Evolutionary conservation across 2,329 filamentous ascomycete species (phyloP).

Genomic region (Diatrype stigma): DNA sequence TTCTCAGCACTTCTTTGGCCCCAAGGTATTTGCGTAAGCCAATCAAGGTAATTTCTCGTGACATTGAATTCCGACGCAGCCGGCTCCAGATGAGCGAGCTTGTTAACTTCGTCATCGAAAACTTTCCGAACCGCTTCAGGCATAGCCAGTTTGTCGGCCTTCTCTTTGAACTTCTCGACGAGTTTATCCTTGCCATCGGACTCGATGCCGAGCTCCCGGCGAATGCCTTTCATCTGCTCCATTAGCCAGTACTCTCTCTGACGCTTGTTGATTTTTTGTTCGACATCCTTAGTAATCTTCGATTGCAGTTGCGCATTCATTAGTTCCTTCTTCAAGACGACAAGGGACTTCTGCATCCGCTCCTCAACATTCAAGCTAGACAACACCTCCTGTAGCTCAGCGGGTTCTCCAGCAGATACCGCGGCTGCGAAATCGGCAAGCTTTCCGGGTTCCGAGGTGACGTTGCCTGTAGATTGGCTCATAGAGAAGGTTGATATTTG

Average conservation of each 20-base stretch:
- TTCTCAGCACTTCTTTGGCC: slow-evolving; percentile 93
- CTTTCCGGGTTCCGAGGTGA: slow-evolving; percentile 91
- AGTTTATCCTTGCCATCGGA: slow-evolving; percentile 98
- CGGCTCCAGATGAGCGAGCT: slow-evolving; percentile 89
- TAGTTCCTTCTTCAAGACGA: slow-evolving; percentile 94
- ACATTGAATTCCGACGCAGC: slow-evolving; percentile 98
- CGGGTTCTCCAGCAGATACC: slow-evolving; percentile 88
- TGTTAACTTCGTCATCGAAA: slow-evolving; percentile 97
- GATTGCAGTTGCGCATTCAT: slow-evolving; percentile 97
- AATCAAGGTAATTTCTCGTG: slow-evolving; percentile 95
- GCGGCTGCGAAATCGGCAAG: slow-evolving; percentile 96
- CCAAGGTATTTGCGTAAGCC: slow-evolving; percentile 98
- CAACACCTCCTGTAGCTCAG: slow-evolving; percentile 88
- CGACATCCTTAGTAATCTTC: slow-evolving; percentile 97
- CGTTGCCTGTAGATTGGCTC: slow-evolving; percentile 90
- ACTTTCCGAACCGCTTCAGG: slow-evolving; percentile 95
- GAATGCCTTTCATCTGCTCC: slow-evolving; percentile 99
- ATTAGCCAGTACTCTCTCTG: slow-evolving; percentile 98
- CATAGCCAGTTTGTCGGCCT: slow-evolving; percentile 91
- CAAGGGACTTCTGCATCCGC: slow-evolving; percentile 82
- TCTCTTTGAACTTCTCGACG: slow-evolving; percentile 95
- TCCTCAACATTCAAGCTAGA: slow-evolving; percentile 88
- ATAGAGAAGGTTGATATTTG: slow-evolving; percentile 97
- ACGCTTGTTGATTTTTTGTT: slow-evolving; percentile 93
- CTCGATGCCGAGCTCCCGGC: slow-evolving; percentile 90